Percentiles rank a stretch among this genome's conserved stretches.
These are phyloP conservation scores for Leccinum imitatum DNA, from an alignment of 768 basidiomycete genomes.

Conservation along the genomic window DNA sequence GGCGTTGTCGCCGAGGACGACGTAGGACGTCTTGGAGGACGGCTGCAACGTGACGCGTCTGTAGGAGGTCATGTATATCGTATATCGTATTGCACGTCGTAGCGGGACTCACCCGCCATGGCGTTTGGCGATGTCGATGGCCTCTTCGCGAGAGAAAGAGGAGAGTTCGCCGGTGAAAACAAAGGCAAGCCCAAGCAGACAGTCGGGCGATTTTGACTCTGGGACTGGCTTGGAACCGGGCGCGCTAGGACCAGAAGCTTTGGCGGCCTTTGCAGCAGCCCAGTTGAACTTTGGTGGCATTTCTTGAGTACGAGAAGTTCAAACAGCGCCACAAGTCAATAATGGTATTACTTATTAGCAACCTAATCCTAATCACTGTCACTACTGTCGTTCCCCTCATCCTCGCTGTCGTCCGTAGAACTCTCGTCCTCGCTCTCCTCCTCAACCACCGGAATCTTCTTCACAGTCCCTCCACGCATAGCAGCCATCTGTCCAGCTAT, in stretches of 20 bases:
- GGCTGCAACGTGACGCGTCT: slow-evolving; percentile 88
- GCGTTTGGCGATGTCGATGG: slow-evolving; percentile 84
- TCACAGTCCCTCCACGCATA: slow-evolving; percentile 87
- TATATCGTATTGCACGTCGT: not conserved
- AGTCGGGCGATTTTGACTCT: slow-evolving; percentile 73
- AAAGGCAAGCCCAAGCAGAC: slow-evolving; percentile 82
- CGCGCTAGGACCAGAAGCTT: slow-evolving; percentile 55
- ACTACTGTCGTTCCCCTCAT: slow-evolving; percentile 26
- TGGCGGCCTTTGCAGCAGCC: slow-evolving; percentile 57
- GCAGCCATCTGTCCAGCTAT: slow-evolving; percentile 97
- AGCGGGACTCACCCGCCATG: slow-evolving; percentile 73
- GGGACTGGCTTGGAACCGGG: slow-evolving; percentile 62
- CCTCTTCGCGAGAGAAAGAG: slow-evolving; percentile 86
- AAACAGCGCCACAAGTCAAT: not conserved
- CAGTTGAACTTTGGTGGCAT: slow-evolving; percentile 37
- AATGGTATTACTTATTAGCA: too few species aligned
- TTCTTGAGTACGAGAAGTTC: not conserved
- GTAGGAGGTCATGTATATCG: not conserved
- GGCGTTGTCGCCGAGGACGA: slow-evolving; percentile 84
- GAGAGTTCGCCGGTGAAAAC: slow-evolving; percentile 95
- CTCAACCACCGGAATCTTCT: slow-evolving; percentile 46
- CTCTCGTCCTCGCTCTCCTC: slow-evolving; percentile 37
- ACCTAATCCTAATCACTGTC: slow-evolving; percentile 24
- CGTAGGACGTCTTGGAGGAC: slow-evolving; percentile 86
- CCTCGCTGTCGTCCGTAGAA: slow-evolving; percentile 30